Evolutionary conservation across 2,329 filamentous ascomycete genomes (phyloP), one percentile per base, ranked within the genome.

Genomic region (Aureobasidium sp.): DNA sequence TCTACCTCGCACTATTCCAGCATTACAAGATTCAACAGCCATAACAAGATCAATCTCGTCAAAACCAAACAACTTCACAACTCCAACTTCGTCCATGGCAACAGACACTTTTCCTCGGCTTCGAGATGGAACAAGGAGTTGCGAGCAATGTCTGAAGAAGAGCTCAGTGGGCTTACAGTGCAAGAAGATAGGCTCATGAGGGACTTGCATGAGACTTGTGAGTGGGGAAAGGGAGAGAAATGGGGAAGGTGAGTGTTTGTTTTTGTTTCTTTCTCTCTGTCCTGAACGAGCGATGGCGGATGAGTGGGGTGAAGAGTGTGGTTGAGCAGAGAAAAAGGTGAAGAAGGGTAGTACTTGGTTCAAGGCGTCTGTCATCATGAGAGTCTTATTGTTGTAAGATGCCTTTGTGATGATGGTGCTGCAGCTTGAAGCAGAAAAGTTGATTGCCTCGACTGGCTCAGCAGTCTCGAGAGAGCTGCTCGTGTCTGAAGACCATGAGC

Each of bases 181-280:
- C 34, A 37, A 37, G 58, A 82, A 80, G 63, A 78, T 15, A 79
- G 87, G 65, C 70, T 89, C 66, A 85, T 87, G 77, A 77, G 80
- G 29, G 82, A 85, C 63, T 77, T 89, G 13, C 87, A 89, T 71
- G 71, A 83, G 63, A 87, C 85, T 2, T 87, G 84, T 70, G 78
- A 85, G 74, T 89, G 85, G 81, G 87, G 87, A 0, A 80, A 77
- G 48, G 87, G 86, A 0, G 80, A 87, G 65, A 75, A 79, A 74
- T 90, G 86, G 85, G 87, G 87, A 74, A 78, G 81, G 86, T 86
- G 78, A 75, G 83, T 78, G 37, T 29, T 20, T 6, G 2, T 20
- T 57, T 44, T 39, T 53, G 13, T 60, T 52, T 20, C 20, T 29
- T 47, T 50, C 17, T 50, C 15, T 34, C 32, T 32, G 5, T 32